Conservation (phyloP, 176 grass and related monocot genomes). For the Puccinellia tenuiflora region DNA sequence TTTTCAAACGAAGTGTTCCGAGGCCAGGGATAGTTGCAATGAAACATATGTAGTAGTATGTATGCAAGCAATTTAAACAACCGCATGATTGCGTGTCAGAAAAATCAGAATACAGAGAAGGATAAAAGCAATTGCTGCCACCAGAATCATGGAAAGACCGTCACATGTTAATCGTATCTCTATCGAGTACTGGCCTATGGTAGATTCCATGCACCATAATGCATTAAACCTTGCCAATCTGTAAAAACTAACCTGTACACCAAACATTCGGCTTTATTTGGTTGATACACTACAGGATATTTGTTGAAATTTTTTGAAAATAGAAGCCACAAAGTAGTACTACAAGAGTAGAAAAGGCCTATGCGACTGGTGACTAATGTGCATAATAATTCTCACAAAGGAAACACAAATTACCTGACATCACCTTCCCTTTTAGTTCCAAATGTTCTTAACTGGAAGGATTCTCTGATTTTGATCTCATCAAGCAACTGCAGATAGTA, state of each 20-base stretch:
- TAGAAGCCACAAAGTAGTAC: not conserved
- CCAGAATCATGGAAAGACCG: not conserved
- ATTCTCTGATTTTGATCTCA: slow-evolving; percentile 95
- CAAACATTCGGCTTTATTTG: not conserved
- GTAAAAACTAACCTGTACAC: not conserved
- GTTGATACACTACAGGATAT: not conserved
- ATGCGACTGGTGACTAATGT: not conserved
- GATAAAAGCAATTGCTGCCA: not conserved
- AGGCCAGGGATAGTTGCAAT: not conserved
- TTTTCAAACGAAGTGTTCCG: not conserved
- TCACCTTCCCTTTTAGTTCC: slow-evolving; percentile 91
- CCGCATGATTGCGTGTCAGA: not conserved
- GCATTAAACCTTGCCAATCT: not conserved
- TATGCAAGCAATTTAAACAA: not conserved
- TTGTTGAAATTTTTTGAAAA: not conserved
- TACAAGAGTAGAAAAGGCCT: not conserved
- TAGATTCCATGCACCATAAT: not conserved
- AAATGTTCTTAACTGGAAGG: slow-evolving; percentile 85
- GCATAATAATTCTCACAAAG: not conserved
- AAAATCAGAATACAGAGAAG: not conserved
- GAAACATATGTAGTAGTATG: not conserved
- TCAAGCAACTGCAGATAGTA: slow-evolving; percentile 97
- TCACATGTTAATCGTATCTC: not conserved
- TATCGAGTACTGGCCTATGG: not conserved
- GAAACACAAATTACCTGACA: slow-evolving; percentile 50